Base-by-base conservation (phyloP, 2,329 filamentous ascomycete genomes). In the Leptosphaerulina australis region DNA sequence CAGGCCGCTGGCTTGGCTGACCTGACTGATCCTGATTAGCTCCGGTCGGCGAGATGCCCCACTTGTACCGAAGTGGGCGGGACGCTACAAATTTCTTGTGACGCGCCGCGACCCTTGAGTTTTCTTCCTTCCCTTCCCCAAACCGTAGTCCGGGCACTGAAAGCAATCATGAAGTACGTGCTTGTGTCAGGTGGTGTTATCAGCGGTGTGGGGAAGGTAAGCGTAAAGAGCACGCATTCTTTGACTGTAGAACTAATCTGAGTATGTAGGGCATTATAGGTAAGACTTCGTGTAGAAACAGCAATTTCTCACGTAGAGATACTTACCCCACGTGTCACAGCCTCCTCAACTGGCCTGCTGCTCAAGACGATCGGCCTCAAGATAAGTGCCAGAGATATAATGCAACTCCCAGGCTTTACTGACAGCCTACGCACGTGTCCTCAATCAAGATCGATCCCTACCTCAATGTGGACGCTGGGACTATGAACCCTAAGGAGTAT, bases 321-420 rank as follows among this genome's bases (percentile, higher is more conserved):
- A 30, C 52, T 45, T 24, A 72, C 54, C 44, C 53, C 48, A 69
- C 70, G 67, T 66, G 67, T 69, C 58, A 57, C 60, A 84, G 86
- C 87, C 73, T 88, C 86, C 64, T 87, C 83, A 49, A 86, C 87
- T 29, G 88, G 88, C 38, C 78, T 91, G 59, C 78, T 94, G 59
- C 83, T 94, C 63, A 93, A 94, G 80, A 90, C 88, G 9, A 78
- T 86, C 58, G 90, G 90, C 37, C 79, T 93, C 52, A 91, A 88
- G 76, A 87, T 90, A 84, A 78, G 81, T 80, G 62, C 45, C 55
- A 55, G 60, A 33, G 44, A 26, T 18, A 39, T 25, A 26, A 37
- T 47, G 47, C 55, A 56, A 49, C 56, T 55, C 35, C 43, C 44
- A 25, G 37, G 46, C 26, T 49, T 43, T 59, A 57, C 72, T 76